phyloP scores from a whole-genome alignment of 495 filamentous ascomycete species.

The Aspergillus steynii region DNA sequence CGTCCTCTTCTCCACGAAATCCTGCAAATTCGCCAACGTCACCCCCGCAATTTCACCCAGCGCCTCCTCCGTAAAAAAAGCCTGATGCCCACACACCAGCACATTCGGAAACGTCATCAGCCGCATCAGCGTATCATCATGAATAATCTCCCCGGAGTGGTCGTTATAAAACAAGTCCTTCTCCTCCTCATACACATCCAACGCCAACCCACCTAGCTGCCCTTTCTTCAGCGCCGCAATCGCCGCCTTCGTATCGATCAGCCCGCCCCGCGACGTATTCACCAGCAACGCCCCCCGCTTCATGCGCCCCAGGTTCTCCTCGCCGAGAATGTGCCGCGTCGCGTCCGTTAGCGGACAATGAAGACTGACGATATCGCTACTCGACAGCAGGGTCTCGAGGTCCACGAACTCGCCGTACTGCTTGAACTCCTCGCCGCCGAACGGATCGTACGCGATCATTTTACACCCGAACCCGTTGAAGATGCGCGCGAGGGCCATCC shows the following conservation, averaged over 20 bases:
- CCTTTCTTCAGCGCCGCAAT: conserved; percentile 61
- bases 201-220: conserved; percentile 67
- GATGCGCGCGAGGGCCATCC: conserved; percentile 43
- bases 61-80: conserved; percentile 69
- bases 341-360: conserved; percentile 64
- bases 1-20: conserved; percentile 24
- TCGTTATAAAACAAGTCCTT: conserved; percentile 63
- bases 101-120: conserved; percentile 72
- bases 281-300: conserved; percentile 62
- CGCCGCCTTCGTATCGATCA: conserved; percentile 60
- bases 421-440: conserved; percentile 43
- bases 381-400: conserved; percentile 53
- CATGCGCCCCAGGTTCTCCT: conserved; percentile 50
- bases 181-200: conserved; percentile 89
- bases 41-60: conserved; percentile 63
- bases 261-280: conserved; percentile 65
- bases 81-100: conserved; percentile 67
- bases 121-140: conserved; percentile 68
- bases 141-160: conserved; percentile 64
- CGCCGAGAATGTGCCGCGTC: conserved; percentile 63
- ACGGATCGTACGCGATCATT: conserved; percentile 60
- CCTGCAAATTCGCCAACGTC: conserved; percentile 55
- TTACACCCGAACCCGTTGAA: conserved; percentile 62
- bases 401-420: conserved; percentile 54
- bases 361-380: conserved; percentile 60